phyloP scores from a whole-genome alignment of 257 asterid species.

The Cinchona pubescens region DNA sequence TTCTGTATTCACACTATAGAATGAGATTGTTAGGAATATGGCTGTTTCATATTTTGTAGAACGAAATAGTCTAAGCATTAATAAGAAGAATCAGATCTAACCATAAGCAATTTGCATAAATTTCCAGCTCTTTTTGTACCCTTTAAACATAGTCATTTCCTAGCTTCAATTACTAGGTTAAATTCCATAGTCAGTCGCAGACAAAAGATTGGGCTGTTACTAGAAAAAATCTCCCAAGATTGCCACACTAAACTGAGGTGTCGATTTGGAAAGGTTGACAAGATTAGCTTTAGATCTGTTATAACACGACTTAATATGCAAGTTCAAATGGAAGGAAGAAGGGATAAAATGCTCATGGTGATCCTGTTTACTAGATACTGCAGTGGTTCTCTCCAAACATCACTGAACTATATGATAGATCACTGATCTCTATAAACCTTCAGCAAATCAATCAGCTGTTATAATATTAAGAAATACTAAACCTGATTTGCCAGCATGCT shows the following conservation, averaged over 20 bases:
- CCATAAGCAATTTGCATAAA: not conserved
- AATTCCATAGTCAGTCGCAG: not conserved
- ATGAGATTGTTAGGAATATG: slow-evolving; percentile 8
- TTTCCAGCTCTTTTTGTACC: not conserved
- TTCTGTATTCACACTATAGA: slow-evolving; percentile 77
- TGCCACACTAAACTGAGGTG: not conserved
- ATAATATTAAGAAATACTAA: not conserved
- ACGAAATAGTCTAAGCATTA: not conserved
- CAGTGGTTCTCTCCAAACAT: not conserved
- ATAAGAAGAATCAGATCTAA: not conserved
- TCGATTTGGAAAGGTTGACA: not conserved
- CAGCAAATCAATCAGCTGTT: not conserved
- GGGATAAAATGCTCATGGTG: not conserved
- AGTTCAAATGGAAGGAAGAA: not conserved
- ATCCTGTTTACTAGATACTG: not conserved
- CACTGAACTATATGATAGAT: too few relatives aligned
- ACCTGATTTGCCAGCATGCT: not conserved
- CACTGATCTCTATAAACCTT: not conserved
- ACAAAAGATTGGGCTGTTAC: not conserved
- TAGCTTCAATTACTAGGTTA: not conserved
- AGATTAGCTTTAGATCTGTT: not conserved
- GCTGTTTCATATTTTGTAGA: not conserved
- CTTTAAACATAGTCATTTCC: not conserved
- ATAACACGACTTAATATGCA: not conserved
- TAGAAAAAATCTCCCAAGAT: not conserved